These are phyloP conservation scores for Solanum aculeatissimum DNA, from an alignment of 305 asterid genomes.

Conservation along the genomic window DNA sequence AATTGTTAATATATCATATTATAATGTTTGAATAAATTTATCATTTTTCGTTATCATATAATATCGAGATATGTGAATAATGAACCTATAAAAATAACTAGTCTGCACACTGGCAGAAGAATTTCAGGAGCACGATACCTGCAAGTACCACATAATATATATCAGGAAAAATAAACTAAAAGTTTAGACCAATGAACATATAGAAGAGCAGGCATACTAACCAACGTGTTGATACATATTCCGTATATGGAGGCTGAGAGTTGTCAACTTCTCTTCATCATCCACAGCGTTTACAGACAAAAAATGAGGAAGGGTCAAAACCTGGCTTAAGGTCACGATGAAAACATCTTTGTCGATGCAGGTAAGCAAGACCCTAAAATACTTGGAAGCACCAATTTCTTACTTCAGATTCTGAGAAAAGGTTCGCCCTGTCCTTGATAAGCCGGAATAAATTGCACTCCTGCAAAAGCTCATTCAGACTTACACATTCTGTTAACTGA, in stretches of 20 bases:
- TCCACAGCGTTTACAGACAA: not conserved
- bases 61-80: not conserved
- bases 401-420: constrained; percentile 63
- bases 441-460: constrained; percentile 76
- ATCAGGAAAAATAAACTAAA: too few relatives aligned
- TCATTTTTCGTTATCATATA: too few relatives aligned
- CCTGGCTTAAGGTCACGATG: constrained; percentile 99
- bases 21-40: too few relatives aligned
- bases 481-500: not conserved
- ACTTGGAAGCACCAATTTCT: constrained; percentile 94
- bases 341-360: constrained; percentile 77
- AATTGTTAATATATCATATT: too few relatives aligned
- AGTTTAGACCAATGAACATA: not conserved
- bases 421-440: constrained; percentile 48
- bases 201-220: constrained; percentile 17
- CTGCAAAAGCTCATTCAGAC: constrained; percentile 17
- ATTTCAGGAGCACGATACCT: too few relatives aligned
- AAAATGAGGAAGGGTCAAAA: not conserved
- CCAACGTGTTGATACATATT: constrained; percentile 98
- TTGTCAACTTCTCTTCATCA: not conserved
- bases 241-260: constrained; percentile 83
- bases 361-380: constrained; percentile 73
- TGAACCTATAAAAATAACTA: constrained; percentile 35
- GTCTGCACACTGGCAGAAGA: too few relatives aligned
- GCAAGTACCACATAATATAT: too few relatives aligned